Percentiles rank a stretch among this genome's conserved stretches.
These are phyloP conservation scores for Annulohypoxylon truncatum DNA, from an alignment of 2,329 filamentous ascomycete species.

Conservation along the genomic window DNA sequence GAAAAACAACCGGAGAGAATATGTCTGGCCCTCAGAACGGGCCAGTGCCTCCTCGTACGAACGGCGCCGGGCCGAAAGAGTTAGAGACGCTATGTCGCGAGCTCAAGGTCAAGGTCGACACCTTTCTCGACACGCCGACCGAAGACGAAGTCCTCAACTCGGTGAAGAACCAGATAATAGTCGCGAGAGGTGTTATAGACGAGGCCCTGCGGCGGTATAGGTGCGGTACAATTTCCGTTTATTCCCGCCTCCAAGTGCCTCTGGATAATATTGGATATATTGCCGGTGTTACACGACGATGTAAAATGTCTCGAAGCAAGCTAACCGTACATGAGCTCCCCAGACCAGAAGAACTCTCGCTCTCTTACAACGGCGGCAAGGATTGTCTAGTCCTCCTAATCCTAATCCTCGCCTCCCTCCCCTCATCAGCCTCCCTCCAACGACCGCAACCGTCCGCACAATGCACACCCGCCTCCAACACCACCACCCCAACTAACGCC, in stretches of 20 bases:
- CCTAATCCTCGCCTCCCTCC: conserved; percentile 78
- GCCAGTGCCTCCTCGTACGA: conserved; percentile 22
- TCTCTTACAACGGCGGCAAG: conserved; percentile 98
- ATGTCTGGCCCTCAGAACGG: conserved; percentile 27
- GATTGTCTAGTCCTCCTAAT: conserved; percentile 94
- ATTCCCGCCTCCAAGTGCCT: neutral
- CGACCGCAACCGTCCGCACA: conserved; percentile 30
- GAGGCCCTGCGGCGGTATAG: conserved; percentile 80
- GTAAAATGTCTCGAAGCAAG: neutral
- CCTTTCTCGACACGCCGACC: conserved; percentile 72
- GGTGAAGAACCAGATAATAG: conserved; percentile 79
- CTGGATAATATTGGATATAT: neutral
- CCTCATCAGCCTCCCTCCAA: conserved; percentile 52
- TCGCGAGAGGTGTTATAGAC: conserved; percentile 78
- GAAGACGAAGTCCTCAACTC: conserved; percentile 67
- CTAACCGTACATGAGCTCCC: conserved; percentile 1
- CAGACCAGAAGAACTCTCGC: conserved; percentile 81
- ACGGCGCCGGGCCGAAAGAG: conserved; percentile 23
- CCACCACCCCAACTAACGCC: conserved; percentile 36
- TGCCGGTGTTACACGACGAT: neutral
- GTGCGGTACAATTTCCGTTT: conserved; percentile 58
- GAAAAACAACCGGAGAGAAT: neutral
- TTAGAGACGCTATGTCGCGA: conserved; percentile 43
- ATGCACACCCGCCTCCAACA: conserved; percentile 22
- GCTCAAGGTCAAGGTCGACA: conserved; percentile 69